Base-by-base conservation (phyloP, 1,284 basidiomycete genomes). In the Austropuccinia psidii region DNA sequence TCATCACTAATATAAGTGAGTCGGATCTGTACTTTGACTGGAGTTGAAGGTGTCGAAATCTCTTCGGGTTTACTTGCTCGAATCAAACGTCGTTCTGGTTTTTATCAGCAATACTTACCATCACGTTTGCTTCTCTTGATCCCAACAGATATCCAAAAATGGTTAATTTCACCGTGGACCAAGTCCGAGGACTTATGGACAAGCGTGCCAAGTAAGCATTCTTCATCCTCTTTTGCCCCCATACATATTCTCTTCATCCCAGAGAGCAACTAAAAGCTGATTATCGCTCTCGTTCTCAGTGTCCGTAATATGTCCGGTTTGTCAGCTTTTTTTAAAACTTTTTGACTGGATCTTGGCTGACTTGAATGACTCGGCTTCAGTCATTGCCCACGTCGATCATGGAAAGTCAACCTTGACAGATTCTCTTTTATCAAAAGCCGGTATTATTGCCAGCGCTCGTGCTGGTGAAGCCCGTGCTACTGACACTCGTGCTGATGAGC, bases 381-480 rank as follows among this genome's bases (percentile, higher is more conserved):
- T 81, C 55, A 81, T 81, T 78, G 80, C 80, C 74, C 80, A 81
- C 81, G 82, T 99, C 88, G 96, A 99, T 84, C 96, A 99, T 86
- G 96, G 96, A 85, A 99, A 99, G 85, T 98, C 96, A 75, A 98
- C 96, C 79, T 89, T 99, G 79, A 97, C 96, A 80, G 96, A 99
- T 84, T 98, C 96, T 67, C 87, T 99, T 74, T 94, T 99, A 80
- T 95, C 95, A 78, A 98, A 98, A 86, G 96, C 96, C 77, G 96
- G 96, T 88, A 99, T 99, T 82, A 98, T 99, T 81, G 95, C 96
- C 79, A 84, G 86, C 74, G 85, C 92, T 81, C 97, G 97, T 83
- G 93, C 96, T 77, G 95, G 94, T 83, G 94, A 98, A 77, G 87
- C 91, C 87, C 93, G 96, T 79, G 97, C 95, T 83, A 98, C 92